phyloP scores from a whole-genome alignment of 2,329 filamentous ascomycete species.

The Polytolypa hystricis region DNA sequence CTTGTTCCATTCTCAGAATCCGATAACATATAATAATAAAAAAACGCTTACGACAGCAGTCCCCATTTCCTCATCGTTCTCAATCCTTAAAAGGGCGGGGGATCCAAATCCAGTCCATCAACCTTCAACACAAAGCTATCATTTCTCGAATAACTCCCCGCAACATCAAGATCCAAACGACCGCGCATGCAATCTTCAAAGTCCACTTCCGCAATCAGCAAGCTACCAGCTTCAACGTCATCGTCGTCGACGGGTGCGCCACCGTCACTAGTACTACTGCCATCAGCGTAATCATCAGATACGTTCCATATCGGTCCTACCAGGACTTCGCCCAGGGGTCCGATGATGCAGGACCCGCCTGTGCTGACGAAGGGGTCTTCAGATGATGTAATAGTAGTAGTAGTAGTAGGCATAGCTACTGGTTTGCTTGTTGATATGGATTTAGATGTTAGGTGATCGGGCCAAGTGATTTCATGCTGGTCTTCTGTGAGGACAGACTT shows the following conservation, averaged over 20 bases:
- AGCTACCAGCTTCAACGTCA: slow-evolving; percentile 42
- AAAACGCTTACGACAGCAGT: too few species aligned
- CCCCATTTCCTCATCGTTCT: background rate
- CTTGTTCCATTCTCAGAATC: too few species aligned
- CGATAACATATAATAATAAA: too few species aligned
- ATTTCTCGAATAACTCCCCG: slow-evolving; percentile 71
- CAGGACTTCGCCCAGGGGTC: slow-evolving; percentile 67
- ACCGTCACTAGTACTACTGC: too few species aligned
- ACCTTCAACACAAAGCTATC: slow-evolving; percentile 52
- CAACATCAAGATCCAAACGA: slow-evolving; percentile 70
- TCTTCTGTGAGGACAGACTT: slow-evolving; percentile 19
- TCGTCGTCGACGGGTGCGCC: too few species aligned
- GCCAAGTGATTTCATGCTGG: slow-evolving; percentile 30
- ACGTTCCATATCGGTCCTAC: slow-evolving; percentile 72
- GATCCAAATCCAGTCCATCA: slow-evolving; percentile 48
- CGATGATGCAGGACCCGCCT: slow-evolving; percentile 74
- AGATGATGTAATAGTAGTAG: slow-evolving; percentile 5
- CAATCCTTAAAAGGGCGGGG: slow-evolving; percentile 35
- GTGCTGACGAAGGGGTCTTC: slow-evolving; percentile 49
- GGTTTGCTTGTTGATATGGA: background rate
- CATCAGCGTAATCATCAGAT: slow-evolving; percentile 22
- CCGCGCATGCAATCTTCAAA: slow-evolving; percentile 80
- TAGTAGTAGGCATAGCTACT: slow-evolving; percentile 6
- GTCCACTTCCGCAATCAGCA: slow-evolving; percentile 65
- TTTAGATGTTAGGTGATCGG: slow-evolving; percentile 27